Evolutionary conservation across 208 protist species (phyloP).

Genomic region (Zelonia costaricensis): DNA sequence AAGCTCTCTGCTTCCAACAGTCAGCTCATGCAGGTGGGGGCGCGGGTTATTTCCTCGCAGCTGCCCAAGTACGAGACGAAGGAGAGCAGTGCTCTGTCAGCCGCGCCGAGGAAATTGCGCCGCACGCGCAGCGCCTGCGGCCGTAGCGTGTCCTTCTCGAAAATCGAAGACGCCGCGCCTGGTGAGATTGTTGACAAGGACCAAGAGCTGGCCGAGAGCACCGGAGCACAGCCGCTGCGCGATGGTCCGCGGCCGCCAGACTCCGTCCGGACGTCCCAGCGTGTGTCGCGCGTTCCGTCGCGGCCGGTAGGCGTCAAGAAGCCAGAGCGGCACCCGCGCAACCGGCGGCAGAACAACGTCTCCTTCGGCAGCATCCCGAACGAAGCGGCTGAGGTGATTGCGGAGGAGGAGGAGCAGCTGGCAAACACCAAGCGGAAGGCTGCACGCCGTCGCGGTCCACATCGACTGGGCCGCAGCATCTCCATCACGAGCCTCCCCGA

Average conservation of each 20-base stretch:
- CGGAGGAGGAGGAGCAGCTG: slow-evolving; percentile 13
- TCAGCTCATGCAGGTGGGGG: slow-evolving; percentile 20
- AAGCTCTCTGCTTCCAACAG: slow-evolving; percentile 26
- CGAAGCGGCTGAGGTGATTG: slow-evolving; percentile 21
- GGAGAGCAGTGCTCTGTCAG: slow-evolving; percentile 36
- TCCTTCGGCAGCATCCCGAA: slow-evolving; percentile 26
- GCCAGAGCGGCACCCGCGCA: slow-evolving; percentile 14
- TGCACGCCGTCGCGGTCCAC: slow-evolving; percentile 10
- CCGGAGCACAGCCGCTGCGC: slow-evolving; percentile 3
- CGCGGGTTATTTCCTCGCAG: slow-evolving; percentile 13
- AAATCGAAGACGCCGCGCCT: slow-evolving; percentile 20
- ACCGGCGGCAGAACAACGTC: slow-evolving; percentile 20
- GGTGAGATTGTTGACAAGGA: slow-evolving; percentile 36
- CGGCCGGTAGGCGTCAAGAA: slow-evolving; percentile 2
- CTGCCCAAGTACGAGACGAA: slow-evolving; percentile 20
- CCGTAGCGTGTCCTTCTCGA: slow-evolving; percentile 37
- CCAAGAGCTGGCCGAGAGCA: slow-evolving; percentile 8
- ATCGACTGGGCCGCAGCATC: slow-evolving; percentile 16
- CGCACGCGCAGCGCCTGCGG: slow-evolving; percentile 3
- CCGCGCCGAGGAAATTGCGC: slow-evolving; percentile 29
- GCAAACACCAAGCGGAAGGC: slow-evolving; percentile 7
- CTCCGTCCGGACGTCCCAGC: not conserved
- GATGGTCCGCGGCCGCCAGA: not conserved
- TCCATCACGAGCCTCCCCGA: slow-evolving; percentile 31
- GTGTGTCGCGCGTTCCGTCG: slow-evolving; percentile 6